phyloP scores from a whole-genome alignment of 2,329 filamentous ascomycete genomes.

The Thermothelomyces thermophilus region DNA sequence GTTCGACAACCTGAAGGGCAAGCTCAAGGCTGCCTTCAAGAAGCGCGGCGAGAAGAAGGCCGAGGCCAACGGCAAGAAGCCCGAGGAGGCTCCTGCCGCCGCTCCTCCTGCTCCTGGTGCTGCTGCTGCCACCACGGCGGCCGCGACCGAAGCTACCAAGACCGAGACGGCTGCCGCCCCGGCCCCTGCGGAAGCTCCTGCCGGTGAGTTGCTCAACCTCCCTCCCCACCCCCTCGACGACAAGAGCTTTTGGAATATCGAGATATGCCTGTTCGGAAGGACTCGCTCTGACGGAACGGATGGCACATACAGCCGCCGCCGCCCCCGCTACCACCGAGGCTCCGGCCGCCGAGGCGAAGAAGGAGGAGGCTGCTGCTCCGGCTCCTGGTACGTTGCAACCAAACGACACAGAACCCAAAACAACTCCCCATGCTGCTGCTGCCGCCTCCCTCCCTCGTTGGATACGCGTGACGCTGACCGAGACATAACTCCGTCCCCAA shows the following conservation, averaged over 20 bases:
- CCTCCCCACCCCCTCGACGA: too few species aligned
- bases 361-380: conserved; percentile 5
- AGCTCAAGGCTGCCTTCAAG: conserved; percentile 49
- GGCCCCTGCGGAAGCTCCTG: conserved; percentile 13
- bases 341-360: conserved; percentile 16
- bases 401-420: neutral
- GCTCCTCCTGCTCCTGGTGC: conserved; percentile 25
- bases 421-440: neutral
- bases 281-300: neutral
- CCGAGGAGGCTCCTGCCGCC: conserved; percentile 29
- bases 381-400: conserved; percentile 20
- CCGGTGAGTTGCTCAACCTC: conserved; percentile 27
- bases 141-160: conserved; percentile 26
- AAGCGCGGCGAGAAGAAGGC: conserved; percentile 37
- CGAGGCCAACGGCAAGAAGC: conserved; percentile 19
- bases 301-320: conserved; percentile 19
- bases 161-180: conserved; percentile 28
- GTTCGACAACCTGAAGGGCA: conserved; percentile 49
- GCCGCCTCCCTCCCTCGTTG: conserved; percentile 4
- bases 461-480: neutral
- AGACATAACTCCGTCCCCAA: too few species aligned
- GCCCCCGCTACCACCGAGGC: conserved; percentile 19
- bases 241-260: too few species aligned
- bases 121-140: conserved; percentile 23
- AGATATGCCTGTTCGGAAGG: neutral